phyloP scores from a whole-genome alignment of 2,329 filamentous ascomycete species.

The Cladosporium sp. region DNA sequence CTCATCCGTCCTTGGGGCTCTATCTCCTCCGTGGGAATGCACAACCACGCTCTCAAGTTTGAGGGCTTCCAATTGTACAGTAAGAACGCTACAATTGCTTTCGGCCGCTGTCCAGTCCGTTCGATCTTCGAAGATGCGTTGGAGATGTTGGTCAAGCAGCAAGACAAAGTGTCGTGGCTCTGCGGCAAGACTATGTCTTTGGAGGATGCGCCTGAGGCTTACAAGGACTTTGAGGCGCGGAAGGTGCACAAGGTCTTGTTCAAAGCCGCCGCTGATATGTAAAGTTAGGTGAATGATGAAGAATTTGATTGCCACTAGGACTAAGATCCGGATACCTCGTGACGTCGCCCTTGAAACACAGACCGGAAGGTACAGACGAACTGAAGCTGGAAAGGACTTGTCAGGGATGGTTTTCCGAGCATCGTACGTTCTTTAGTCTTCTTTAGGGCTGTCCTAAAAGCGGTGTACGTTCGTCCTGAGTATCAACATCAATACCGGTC shows the following conservation, averaged over 20 bases:
- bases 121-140: conserved; percentile 48
- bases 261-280: conserved; percentile 29
- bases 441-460: background rate
- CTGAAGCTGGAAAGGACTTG: too few relatives aligned
- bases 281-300: background rate
- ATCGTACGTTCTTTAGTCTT: too few relatives aligned
- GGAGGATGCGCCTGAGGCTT: conserved; percentile 48
- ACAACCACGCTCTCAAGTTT: conserved; percentile 42
- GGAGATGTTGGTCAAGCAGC: conserved; percentile 43
- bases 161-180: conserved; percentile 50
- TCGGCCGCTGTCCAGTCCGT: conserved; percentile 49
- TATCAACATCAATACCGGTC: background rate
- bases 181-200: conserved; percentile 50
- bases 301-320: background rate
- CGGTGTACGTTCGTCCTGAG: background rate
- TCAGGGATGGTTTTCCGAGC: too few relatives aligned
- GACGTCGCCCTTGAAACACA: too few relatives aligned
- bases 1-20: conserved; percentile 47
- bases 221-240: conserved; percentile 51
- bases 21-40: conserved; percentile 48
- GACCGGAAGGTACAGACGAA: too few relatives aligned
- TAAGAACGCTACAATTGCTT: conserved; percentile 48
- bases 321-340: too few relatives aligned
- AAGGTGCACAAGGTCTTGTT: conserved; percentile 53
- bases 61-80: conserved; percentile 45